These are phyloP conservation scores for Lactifluus piperatus DNA, from an alignment of 768 basidiomycete genomes.

Conservation along the genomic window DNA sequence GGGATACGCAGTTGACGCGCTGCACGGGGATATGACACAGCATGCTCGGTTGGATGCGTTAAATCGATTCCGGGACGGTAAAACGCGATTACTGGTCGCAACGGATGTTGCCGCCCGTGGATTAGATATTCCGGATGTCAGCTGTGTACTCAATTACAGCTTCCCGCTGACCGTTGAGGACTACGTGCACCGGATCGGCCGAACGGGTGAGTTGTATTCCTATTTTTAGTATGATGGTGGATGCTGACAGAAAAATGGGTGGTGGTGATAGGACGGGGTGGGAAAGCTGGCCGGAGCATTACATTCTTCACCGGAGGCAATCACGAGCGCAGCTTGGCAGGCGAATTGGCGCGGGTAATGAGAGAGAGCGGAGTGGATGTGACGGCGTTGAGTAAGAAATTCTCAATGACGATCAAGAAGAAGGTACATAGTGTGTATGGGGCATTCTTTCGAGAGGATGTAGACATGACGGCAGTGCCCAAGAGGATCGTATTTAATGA, in stretches of 20 bases:
- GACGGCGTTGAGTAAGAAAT: slow-evolving; percentile 67
- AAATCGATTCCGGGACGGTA: slow-evolving; percentile 79
- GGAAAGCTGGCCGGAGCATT: slow-evolving; percentile 81
- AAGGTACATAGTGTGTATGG: slow-evolving; percentile 87
- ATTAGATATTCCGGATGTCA: slow-evolving; percentile 94
- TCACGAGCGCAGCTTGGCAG: slow-evolving; percentile 80
- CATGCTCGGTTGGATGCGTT: slow-evolving; percentile 74
- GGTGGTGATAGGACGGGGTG: slow-evolving; percentile 62
- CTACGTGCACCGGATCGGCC: slow-evolving; percentile 84
- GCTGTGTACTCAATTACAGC: slow-evolving; percentile 92
- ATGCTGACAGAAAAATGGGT: neutral
- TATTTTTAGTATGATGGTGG: neutral
- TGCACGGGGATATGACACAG: slow-evolving; percentile 92
- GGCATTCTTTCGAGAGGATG: slow-evolving; percentile 70
- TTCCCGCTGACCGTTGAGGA: slow-evolving; percentile 95
- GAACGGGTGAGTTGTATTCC: slow-evolving; percentile 51
- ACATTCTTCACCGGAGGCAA: slow-evolving; percentile 95
- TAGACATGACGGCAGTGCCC: slow-evolving; percentile 49
- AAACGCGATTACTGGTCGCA: slow-evolving; percentile 77
- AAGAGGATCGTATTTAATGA: slow-evolving; percentile 67
- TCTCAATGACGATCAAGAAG: slow-evolving; percentile 98
- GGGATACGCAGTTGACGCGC: slow-evolving; percentile 69
- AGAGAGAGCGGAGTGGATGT: slow-evolving; percentile 79
- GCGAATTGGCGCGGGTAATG: slow-evolving; percentile 87
- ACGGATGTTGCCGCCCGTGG: slow-evolving; percentile 98